These are phyloP conservation scores for Rhodotorula sp. DNA, from an alignment of 1,284 basidiomycete species.

Conservation along the genomic window DNA sequence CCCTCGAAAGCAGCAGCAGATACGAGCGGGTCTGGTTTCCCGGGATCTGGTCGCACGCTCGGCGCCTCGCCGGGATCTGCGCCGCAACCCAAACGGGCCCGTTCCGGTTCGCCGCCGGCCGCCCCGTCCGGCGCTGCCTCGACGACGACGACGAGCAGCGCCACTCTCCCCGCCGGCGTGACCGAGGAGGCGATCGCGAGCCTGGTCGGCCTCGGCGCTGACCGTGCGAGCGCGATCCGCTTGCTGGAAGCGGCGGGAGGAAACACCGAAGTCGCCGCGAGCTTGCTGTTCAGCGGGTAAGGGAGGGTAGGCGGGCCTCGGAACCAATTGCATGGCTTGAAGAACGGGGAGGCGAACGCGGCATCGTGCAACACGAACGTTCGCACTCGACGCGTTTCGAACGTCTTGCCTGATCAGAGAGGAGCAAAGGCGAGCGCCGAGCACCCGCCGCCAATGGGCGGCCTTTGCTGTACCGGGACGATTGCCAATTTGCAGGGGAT, in stretches of 20 bases:
- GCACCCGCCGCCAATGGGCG: no score
- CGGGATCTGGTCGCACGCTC: conserved; percentile 45
- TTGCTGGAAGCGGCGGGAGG: conserved; percentile 76
- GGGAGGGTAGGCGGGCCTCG: no score
- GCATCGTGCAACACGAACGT: no score
- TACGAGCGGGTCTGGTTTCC: conserved; percentile 37
- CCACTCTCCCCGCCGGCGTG: not conserved
- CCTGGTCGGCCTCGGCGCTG: conserved; percentile 71
- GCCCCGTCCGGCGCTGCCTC: not conserved
- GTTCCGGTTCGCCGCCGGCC: not conserved
- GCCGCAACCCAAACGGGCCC: conserved; percentile 9
- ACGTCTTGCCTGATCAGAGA: no score
- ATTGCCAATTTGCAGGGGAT: no score
- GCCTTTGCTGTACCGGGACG: no score
- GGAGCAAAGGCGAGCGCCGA: no score
- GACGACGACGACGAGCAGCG: not conserved
- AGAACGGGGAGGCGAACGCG: no score
- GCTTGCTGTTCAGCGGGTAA: conserved; percentile 66
- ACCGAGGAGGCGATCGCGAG: conserved; percentile 42
- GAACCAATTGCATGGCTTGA: no score
- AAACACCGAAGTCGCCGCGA: conserved; percentile 83
- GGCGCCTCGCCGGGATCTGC: conserved; percentile 5
- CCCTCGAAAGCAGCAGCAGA: conserved; percentile 1
- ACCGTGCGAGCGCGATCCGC: conserved; percentile 69
- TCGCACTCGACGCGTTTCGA: no score